These are phyloP conservation scores for Thalassiosira hispida DNA, from an alignment of 352 stramenopile genomes.

Conservation along the genomic window DNA sequence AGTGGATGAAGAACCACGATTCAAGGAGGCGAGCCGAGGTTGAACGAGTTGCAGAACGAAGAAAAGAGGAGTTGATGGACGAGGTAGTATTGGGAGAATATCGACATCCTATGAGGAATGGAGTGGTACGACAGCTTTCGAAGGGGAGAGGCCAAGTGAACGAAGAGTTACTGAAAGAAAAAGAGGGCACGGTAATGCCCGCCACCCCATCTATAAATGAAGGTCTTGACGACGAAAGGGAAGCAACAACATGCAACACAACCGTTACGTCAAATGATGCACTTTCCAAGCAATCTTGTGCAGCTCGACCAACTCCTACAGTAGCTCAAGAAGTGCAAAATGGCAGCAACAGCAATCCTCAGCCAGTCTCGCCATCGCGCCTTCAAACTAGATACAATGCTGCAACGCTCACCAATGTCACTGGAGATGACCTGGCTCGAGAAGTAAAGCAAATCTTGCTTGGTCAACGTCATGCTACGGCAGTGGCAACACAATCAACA, in stretches of 20 bases:
- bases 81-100: neutral
- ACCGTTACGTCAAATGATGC: too few species aligned
- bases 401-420: constrained; percentile 64
- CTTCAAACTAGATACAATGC: constrained; percentile 38
- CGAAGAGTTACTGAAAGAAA: constrained; percentile 24
- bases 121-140: constrained; percentile 9
- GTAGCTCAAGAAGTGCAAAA: constrained; percentile 6
- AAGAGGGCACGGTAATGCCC: constrained; percentile 17
- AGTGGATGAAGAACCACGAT: constrained; percentile 61
- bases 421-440: constrained; percentile 58
- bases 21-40: constrained; percentile 60
- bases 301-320: neutral
- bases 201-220: neutral
- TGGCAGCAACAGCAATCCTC: neutral
- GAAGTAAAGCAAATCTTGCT: constrained; percentile 65
- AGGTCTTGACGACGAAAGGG: neutral
- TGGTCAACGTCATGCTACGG: constrained; percentile 38
- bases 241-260: constrained; percentile 10
- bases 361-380: neutral
- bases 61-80: constrained; percentile 21
- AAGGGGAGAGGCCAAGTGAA: too few species aligned
- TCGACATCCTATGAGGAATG: constrained; percentile 22
- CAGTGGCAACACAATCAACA: constrained; percentile 16
- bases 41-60: constrained; percentile 39
- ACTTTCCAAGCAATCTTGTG: neutral